Evolutionary conservation across 2,329 filamentous ascomycete species (phyloP), one percentile per base, ranked within the genome.

Genomic region (Orbilia javanica): DNA sequence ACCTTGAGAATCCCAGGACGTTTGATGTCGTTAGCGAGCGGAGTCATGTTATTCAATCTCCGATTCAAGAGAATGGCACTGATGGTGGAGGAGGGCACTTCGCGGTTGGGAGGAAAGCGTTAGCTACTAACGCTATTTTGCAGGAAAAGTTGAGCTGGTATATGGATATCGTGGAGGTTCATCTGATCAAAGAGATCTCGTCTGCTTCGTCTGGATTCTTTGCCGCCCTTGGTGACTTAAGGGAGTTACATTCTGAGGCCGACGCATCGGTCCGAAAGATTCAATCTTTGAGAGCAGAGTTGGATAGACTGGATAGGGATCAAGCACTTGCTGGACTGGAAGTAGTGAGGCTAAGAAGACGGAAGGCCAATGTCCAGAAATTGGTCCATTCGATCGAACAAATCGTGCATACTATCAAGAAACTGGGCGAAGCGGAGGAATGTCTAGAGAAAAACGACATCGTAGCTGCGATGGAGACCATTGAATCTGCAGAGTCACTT

Each of bases 81-180:
- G 36, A 39, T 0, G 18, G 57, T 15, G 79, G 79, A 15, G 36
- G 50, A 13, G 60, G 72, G 10, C 55, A 65, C 18, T 53, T 68
- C 29, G 69, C 90, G 92, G 7, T 89, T 95, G 77, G 65, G 5
- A 68, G 74, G 18, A 98, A 97, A 83, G 92, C 93, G 0, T 86
- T 99, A 29, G 95, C 95, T 6, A 97, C 94, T 0, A 99, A 99
- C 84, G 96, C 96, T 0, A 99, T 99, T 74, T 84, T 99, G 39
- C 96, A 99, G 83, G 96, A 99, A 84, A 99, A 99, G 84, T 87
- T 99, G 11, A 98, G 96, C 0, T 99, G 96, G 96, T 99, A 99
- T 84, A 97, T 99, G 94, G 96, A 99, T 83, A 99, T 96, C 0
- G 94, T 99, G 22, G 96, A 99, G 83, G 93, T 99, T 68, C 96